Evolutionary conservation across 2,329 filamentous ascomycete genomes (phyloP), one percentile per base, ranked within the genome.

Genomic region (Periconia digitata): DNA sequence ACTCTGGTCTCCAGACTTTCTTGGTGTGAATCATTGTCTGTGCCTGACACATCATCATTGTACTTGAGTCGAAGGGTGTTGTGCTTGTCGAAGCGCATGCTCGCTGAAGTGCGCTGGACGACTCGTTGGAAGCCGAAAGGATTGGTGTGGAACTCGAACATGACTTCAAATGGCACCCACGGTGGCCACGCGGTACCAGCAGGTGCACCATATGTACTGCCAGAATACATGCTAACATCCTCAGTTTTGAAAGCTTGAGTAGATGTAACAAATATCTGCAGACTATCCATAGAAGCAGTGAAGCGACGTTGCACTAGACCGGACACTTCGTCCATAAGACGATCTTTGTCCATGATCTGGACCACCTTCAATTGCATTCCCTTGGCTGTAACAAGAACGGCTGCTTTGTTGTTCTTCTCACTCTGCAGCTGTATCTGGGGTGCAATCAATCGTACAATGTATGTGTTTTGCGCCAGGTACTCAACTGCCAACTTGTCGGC

Each of bases 101-200:
- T 92, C 18, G 92, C 94, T 5, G 92, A 99, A 1, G 94, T 99
- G 70, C 95, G 92, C 69, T 97, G 90, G 10, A 99, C 92, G 23
- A 99, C 92, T 51, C 94, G 85, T 69, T 92, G 92, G 78, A 99
- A 99, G n/a, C 95, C 94, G 64, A 96, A 96, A 0, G 94, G 92
- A 69, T 95, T 92, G 6, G 88, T 82, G 56, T 92, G 79, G 71
- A 96, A 99, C 71, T 97, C 92, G 63, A 96, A 96, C 87, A 99
- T 96, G 60, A 96, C 90, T 73, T 99, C 94, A 76, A 99, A 87
- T 0, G 94, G 94, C 40, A 97, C 90, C 94, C 94, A 99, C 0
- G 94, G 94, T 10, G 94, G 94, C 94, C 95, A 99, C 15, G 89
- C 85, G 3, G 91, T 90, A 8, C 90, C 90, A 29, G 83, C 80